Evolutionary conservation across 2,329 filamentous ascomycete species (phyloP).

Genomic region (Aspergillus phoenicis): DNA sequence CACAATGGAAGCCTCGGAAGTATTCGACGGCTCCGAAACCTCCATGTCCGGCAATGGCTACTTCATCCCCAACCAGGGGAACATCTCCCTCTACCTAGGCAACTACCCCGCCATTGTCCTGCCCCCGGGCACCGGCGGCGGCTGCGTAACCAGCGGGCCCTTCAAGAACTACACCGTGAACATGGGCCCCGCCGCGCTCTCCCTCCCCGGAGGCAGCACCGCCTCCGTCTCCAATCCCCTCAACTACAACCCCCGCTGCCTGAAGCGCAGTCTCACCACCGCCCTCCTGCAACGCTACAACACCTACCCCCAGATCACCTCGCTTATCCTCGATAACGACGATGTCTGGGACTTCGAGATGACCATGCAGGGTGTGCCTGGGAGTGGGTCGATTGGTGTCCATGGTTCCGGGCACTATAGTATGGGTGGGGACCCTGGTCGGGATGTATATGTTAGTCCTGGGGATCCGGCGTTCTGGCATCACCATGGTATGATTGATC

Average conservation of each 20-base stretch:
- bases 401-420: slow-evolving; percentile 53
- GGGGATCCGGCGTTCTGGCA: slow-evolving; percentile 53
- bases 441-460: slow-evolving; percentile 50
- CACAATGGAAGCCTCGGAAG: slow-evolving; percentile 43
- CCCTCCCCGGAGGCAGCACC: slow-evolving; percentile 12
- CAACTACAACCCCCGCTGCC: slow-evolving; percentile 35
- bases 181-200: slow-evolving; percentile 13
- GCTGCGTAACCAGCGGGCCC: slow-evolving; percentile 20
- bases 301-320: slow-evolving; percentile 27
- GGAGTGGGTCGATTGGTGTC: slow-evolving; percentile 40
- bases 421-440: slow-evolving; percentile 49
- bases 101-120: neutral
- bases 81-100: slow-evolving; percentile 22
- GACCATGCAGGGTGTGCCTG: slow-evolving; percentile 42
- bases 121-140: slow-evolving; percentile 7
- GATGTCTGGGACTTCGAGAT: slow-evolving; percentile 41
- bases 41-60: slow-evolving; percentile 52
- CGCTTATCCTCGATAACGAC: slow-evolving; percentile 23
- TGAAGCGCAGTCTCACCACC: slow-evolving; percentile 32
- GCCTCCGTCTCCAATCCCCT: slow-evolving; percentile 15
- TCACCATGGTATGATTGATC: slow-evolving; percentile 53
- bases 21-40: slow-evolving; percentile 54
- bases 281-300: slow-evolving; percentile 21
- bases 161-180: slow-evolving; percentile 20
- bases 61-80: slow-evolving; percentile 30